Evolutionary conservation across 2,329 filamentous ascomycete genomes (phyloP), one percentile per base, ranked within the genome.

Genomic region (Salinomyces thailandicus): DNA sequence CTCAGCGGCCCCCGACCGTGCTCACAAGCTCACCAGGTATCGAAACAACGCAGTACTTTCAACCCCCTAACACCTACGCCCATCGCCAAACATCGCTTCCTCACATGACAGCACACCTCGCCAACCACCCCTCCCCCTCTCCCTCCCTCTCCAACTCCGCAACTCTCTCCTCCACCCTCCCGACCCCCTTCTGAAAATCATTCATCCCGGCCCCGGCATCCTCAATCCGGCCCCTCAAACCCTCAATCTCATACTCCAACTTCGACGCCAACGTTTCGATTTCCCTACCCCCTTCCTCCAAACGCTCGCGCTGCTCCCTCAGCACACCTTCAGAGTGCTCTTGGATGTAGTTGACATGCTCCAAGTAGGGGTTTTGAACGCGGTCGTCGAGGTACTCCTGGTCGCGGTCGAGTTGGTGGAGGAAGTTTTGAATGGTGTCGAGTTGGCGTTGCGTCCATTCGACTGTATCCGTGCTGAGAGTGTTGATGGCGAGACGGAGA

Each of bases 191-290:
- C 59, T 87, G 83, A 58, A 93, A 93, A 43, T 86, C 81, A 8
- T 63, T 65, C 0, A 93, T 76, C 1, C 82, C 83, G 43, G 85
- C 81, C 53, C 94, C 86, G 6, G 94, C 82, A 53, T 96, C 89
- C 50, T 83, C 73, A 7, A 94, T 80, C 51, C 85, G 85, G 32
- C 79, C 77, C 33, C 77, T 70, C n/a, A 96, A 66, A 12, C 78
- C 77, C 41, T 81, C 75, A 43, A 95, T 79, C 64, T 95, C 89
- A 59, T 96, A 96, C 52, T 96, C 87, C 37, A 96, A 68, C 60
- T 87, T 87, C 14, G 85, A 85, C 2, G 81, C 77, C 26, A 93
- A 66, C 15, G 81, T 73, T 56, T 93, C 86, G 11, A 95, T 69
- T 45, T 91, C 83, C 57, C 81, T 81, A 42, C 86, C 67, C 12